A percentile compares a stretch with the other conserved stretches of the same genome.
Evolutionary conservation across 2,329 filamentous ascomycete genomes (phyloP).

Genomic region (Fusarium pseudoanthophilum): DNA sequence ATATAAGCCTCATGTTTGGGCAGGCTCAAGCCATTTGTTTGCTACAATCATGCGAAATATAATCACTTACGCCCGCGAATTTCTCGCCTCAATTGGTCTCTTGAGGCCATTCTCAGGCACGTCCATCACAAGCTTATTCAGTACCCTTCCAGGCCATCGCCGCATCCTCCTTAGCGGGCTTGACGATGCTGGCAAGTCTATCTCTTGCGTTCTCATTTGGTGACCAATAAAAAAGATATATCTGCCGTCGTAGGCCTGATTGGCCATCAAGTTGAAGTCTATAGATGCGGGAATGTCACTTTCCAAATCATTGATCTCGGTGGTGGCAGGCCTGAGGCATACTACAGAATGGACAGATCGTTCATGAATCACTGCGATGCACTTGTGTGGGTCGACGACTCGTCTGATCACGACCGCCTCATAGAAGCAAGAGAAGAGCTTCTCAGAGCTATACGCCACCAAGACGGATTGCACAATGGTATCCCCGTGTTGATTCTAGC

Average conservation of each 20-base stretch:
- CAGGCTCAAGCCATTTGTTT: rapidly evolving
- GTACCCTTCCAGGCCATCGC: neutral
- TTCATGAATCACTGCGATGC: neutral
- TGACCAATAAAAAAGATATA: neutral
- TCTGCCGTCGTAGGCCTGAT: neutral
- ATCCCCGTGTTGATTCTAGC: neutral
- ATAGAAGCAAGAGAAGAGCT: slow-evolving; percentile 3
- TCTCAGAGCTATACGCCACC: neutral
- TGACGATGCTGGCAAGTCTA: neutral
- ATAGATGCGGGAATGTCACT: neutral
- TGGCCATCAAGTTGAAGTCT: neutral
- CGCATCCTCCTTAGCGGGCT: neutral
- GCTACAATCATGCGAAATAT: neutral
- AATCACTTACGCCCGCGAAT: neutral
- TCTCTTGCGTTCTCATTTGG: neutral
- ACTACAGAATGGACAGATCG: neutral
- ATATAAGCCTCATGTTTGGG: neutral
- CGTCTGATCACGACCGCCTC: neutral
- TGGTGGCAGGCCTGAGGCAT: neutral
- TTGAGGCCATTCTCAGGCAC: neutral
- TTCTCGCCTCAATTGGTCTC: neutral
- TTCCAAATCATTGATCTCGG: neutral
- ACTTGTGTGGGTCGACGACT: neutral
- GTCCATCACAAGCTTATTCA: neutral
- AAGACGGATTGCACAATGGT: neutral